Conservation (phyloP, 257 asterid genomes). For the Plantago ovata region DNA sequence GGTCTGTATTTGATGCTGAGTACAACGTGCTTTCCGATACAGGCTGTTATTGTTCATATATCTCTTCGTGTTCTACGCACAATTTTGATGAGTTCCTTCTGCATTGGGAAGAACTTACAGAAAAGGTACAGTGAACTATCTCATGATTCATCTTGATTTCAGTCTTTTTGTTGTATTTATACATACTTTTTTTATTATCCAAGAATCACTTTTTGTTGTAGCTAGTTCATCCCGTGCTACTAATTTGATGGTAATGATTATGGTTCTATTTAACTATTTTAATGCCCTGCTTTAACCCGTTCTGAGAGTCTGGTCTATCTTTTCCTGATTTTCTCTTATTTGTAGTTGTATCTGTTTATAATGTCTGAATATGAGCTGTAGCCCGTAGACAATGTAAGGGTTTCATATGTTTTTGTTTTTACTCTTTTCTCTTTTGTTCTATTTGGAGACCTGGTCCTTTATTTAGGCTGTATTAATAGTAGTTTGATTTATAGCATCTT, state of each 20-base stretch:
- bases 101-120: slow-evolving; percentile 35
- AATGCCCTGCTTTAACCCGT: not conserved
- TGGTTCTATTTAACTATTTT: no score
- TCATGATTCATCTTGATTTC: slow-evolving; percentile 18
- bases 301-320: not conserved
- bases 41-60: slow-evolving; percentile 62
- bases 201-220: slow-evolving; percentile 7
- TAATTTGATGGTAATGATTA: not conserved
- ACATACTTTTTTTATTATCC: slow-evolving; percentile 2
- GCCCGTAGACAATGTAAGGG: not conserved
- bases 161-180: not conserved
- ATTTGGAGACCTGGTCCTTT: not conserved
- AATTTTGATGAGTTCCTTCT: slow-evolving; percentile 43
- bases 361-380: slow-evolving; percentile 5
- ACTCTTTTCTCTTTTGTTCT: not conserved
- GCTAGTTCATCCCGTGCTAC: not conserved
- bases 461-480: not conserved
- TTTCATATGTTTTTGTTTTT: not conserved
- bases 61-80: slow-evolving; percentile 65
- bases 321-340: no score
- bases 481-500: no score
- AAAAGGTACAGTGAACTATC: slow-evolving; percentile 44
- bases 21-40: slow-evolving; percentile 29
- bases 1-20: slow-evolving; percentile 20
- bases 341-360: not conserved